Evolutionary conservation across 768 basidiomycete genomes (phyloP).

Genomic region (Calocera cornea): DNA sequence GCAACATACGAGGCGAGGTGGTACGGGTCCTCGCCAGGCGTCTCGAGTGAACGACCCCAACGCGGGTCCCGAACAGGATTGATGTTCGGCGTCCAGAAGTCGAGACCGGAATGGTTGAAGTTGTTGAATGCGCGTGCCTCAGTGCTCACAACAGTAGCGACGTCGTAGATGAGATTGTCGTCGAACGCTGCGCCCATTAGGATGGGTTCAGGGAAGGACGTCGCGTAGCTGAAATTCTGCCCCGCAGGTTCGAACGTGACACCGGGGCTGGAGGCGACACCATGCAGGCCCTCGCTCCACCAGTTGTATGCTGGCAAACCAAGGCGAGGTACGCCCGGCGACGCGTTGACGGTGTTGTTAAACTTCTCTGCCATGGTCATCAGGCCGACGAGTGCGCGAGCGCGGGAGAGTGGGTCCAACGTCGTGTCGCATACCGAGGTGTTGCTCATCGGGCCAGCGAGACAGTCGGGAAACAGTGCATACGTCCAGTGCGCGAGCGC

Average conservation of each 20-base stretch:
- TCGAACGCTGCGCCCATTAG: slow-evolving; percentile 43
- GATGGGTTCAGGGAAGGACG: slow-evolving; percentile 47
- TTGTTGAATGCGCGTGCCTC: slow-evolving; percentile 50
- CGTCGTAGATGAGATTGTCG: slow-evolving; percentile 35
- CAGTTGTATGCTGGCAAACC: slow-evolving; percentile 46
- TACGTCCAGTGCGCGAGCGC: not conserved
- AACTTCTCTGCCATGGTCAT: slow-evolving; percentile 42
- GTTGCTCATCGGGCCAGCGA: slow-evolving; percentile 32
- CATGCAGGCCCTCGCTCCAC: slow-evolving; percentile 51
- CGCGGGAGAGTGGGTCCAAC: slow-evolving; percentile 34
- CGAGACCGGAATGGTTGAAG: slow-evolving; percentile 32
- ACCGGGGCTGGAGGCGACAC: slow-evolving; percentile 41
- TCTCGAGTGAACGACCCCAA: slow-evolving; percentile 51
- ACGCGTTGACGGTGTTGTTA: slow-evolving; percentile 36
- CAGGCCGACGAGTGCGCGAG: slow-evolving; percentile 35
- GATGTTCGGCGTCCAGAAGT: slow-evolving; percentile 44
- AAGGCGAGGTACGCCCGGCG: slow-evolving; percentile 40
- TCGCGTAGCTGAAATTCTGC: slow-evolving; percentile 39
- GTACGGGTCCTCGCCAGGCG: slow-evolving; percentile 47
- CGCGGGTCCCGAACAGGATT: slow-evolving; percentile 46
- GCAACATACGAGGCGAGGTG: slow-evolving; percentile 41
- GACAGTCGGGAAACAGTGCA: slow-evolving; percentile 35
- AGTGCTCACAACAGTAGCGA: slow-evolving; percentile 40
- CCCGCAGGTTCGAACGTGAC: slow-evolving; percentile 38
- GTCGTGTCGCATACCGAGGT: slow-evolving; percentile 38